Conservation (phyloP, 2,329 filamentous ascomycete genomes). For the Chrysoporthe puriensis region DNA sequence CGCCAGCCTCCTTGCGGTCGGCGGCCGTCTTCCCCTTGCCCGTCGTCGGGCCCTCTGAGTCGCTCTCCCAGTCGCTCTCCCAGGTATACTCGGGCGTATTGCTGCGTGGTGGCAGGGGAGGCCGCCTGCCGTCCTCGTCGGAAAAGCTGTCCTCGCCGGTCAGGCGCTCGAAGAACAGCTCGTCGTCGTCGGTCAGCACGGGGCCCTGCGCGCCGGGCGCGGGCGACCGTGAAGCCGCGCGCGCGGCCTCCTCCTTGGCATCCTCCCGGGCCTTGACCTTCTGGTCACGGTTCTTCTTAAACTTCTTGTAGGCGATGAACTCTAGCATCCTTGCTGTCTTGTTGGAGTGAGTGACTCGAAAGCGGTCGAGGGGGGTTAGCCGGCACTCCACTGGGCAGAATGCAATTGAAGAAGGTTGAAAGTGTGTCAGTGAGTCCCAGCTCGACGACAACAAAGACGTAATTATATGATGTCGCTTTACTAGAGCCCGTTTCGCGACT, state of each 20-base stretch:
- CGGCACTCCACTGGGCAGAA: neutral
- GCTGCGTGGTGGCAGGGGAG: constrained; percentile 58
- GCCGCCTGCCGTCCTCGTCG: constrained; percentile 50
- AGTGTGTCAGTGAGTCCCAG: neutral
- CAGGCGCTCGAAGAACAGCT: constrained; percentile 60
- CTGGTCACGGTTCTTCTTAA: constrained; percentile 51
- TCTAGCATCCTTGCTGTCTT: constrained; percentile 55
- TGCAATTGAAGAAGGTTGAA: neutral
- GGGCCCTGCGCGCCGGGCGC: constrained; percentile 38
- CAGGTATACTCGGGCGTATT: constrained; percentile 56
- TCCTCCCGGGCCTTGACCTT: constrained; percentile 50
- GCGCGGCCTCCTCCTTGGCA: constrained; percentile 35
- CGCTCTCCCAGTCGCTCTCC: constrained; percentile 47
- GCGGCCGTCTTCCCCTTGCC: constrained; percentile 31
- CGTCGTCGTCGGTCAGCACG: constrained; percentile 60
- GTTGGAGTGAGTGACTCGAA: neutral
- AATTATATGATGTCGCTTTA: neutral
- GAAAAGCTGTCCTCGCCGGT: constrained; percentile 46
- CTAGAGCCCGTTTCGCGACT: constrained; percentile 14
- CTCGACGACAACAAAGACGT: neutral
- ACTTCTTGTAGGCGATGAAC: constrained; percentile 65
- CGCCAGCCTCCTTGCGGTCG: constrained; percentile 38
- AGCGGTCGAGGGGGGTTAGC: neutral
- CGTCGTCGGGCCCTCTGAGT: constrained; percentile 26
- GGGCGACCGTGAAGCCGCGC: constrained; percentile 9